Evolutionary conservation across 352 stramenopile species (phyloP).

Genomic region (Globisporangium irregulare): DNA sequence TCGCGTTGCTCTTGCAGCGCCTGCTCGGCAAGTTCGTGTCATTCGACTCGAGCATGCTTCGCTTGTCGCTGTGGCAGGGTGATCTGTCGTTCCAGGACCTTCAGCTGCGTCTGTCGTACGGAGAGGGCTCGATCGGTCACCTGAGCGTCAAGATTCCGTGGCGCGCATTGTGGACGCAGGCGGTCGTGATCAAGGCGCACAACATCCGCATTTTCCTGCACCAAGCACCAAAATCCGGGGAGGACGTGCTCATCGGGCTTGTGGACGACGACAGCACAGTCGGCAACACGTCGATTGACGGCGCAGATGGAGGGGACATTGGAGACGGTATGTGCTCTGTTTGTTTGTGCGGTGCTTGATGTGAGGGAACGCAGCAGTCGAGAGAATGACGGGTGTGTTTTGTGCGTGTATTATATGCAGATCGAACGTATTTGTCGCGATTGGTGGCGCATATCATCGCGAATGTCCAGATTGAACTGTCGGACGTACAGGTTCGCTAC

Average conservation of each 20-base stretch:
- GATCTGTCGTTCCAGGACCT: constrained; percentile 83
- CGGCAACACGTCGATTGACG: constrained; percentile 18
- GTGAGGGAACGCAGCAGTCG: background rate
- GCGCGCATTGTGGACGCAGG: constrained; percentile 80
- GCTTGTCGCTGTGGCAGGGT: constrained; percentile 82
- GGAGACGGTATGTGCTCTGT: constrained; percentile 30
- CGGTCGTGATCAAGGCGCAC: constrained; percentile 74
- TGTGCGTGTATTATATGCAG: constrained; percentile 15
- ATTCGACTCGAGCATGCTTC: constrained; percentile 83
- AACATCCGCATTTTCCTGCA: constrained; percentile 71
- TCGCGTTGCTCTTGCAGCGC: constrained; percentile 83
- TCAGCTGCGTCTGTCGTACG: constrained; percentile 74
- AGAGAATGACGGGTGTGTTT: background rate
- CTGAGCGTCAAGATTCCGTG: constrained; percentile 85
- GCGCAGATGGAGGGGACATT: constrained; percentile 27
- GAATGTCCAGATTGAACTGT: constrained; percentile 85
- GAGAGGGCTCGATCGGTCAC: constrained; percentile 70
- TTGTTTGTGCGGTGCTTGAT: background rate
- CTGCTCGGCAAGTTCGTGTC: constrained; percentile 88
- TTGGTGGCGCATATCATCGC: constrained; percentile 82
- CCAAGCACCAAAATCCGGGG: constrained; percentile 34
- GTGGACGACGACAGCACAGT: constrained; percentile 23
- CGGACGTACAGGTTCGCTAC: constrained; percentile 80
- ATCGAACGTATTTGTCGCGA: constrained; percentile 80
- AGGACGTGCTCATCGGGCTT: constrained; percentile 11